Evolutionary conservation across 176 grass and related monocot genomes (phyloP), one percentile per base, ranked within the genome.

Genomic region (Carex pumila): DNA sequence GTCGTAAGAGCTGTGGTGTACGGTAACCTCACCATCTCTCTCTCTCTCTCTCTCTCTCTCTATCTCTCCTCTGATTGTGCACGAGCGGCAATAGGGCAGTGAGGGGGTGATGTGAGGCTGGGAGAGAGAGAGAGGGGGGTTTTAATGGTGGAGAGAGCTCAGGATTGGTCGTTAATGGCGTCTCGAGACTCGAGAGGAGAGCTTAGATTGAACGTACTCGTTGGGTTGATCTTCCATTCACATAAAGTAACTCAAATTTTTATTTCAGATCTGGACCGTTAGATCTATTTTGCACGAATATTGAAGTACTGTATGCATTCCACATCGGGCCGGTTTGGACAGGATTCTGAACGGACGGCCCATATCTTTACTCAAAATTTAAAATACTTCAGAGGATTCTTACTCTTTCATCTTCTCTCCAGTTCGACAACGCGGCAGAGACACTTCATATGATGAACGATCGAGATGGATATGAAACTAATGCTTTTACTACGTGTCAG

Each of bases 1-100:
- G 92, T 92, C 47, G 90, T 90, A 25, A 94, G 86, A 69, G 90
- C 90, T 45, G 90, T 92, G 17, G 90, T 89, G 90, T 94, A 94
- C 21, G 92, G 92, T 61, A 94, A 81, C 88, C 92, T 85, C 90
- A 94, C 92, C 92, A 94, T 94, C 69, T 80, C 82, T 80, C 22
- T 61, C 17, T 18, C 6, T 25, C 30, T 61, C 19, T 25, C 25
- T 25, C 25, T 25, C 25, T 25, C 25, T 25, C 25, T 25, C 25
- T 25, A 25, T 64, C 4, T 68, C 59, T 29, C 57, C 13, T 71
- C 57, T 56, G 55, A 49, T 68, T 25, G 74, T 17, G 68, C 10
- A 21, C 19, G 65, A n/a, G 15, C 2, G 25, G 43, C 11, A 25
- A 64, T 18, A 43, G 61, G 64, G 21, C 2, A 50, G 80, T 30